Percentiles rank a stretch among this genome's conserved stretches.
These are phyloP conservation scores for Phaffomyces opuntiae DNA, from an alignment of 805 yeast species.

Conservation along the genomic window DNA sequence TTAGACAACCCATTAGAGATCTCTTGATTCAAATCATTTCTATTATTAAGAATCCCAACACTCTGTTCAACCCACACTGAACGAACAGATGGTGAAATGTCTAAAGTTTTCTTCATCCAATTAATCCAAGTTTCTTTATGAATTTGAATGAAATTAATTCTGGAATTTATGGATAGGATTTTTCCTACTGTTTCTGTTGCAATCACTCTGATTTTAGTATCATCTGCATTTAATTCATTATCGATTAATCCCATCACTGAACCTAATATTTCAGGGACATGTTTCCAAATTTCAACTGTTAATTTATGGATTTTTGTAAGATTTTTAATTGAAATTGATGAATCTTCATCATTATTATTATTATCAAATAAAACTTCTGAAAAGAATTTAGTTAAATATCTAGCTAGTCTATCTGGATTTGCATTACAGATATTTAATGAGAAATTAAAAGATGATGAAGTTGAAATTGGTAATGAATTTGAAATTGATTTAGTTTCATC, in stretches of 20 bases:
- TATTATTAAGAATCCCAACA: slow-evolving; percentile 36
- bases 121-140: slow-evolving; percentile 56
- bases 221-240: slow-evolving; percentile 72
- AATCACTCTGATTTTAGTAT: slow-evolving; percentile 49
- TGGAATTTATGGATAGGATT: slow-evolving; percentile 44
- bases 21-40: slow-evolving; percentile 43
- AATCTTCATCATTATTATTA: slow-evolving; percentile 21
- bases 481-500: slow-evolving; percentile 10
- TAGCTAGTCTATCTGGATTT: slow-evolving; percentile 65
- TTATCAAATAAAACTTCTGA: slow-evolving; percentile 60
- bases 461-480: slow-evolving; percentile 11
- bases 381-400: slow-evolving; percentile 71
- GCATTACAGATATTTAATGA: slow-evolving; percentile 61
- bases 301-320: slow-evolving; percentile 57
- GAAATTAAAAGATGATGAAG: slow-evolving; percentile 51
- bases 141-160: slow-evolving; percentile 48
- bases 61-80: slow-evolving; percentile 61
- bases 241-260: slow-evolving; percentile 75
- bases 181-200: slow-evolving; percentile 72
- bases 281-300: slow-evolving; percentile 64
- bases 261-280: slow-evolving; percentile 65
- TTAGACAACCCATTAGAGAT: slow-evolving; percentile 53
- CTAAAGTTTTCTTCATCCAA: slow-evolving; percentile 75
- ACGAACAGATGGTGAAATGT: slow-evolving; percentile 58
- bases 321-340: slow-evolving; percentile 28